These are phyloP conservation scores for Trichophyton equinum DNA, from an alignment of 2,329 filamentous ascomycete species.

Conservation along the genomic window DNA sequence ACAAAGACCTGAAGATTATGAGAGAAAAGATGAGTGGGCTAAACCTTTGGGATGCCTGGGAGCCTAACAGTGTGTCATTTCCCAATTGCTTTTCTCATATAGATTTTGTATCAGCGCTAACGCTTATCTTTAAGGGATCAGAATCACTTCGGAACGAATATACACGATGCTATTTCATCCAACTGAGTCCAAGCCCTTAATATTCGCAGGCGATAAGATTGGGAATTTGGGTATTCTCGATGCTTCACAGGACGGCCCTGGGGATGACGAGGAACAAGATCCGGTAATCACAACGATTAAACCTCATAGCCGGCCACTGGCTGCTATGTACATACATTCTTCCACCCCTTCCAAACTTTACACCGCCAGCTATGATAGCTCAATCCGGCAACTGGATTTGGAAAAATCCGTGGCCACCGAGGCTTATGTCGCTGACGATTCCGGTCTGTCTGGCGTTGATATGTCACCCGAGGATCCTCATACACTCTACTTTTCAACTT, in stretches of 20 bases:
- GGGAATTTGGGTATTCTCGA: constrained; percentile 87
- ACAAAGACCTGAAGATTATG: constrained; percentile 61
- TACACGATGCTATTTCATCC: constrained; percentile 87
- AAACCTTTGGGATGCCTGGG: constrained; percentile 70
- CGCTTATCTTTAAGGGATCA: constrained; percentile 52
- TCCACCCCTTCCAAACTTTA: constrained; percentile 63
- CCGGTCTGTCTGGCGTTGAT: constrained; percentile 74
- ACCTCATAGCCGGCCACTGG: constrained; percentile 77
- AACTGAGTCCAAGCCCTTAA: constrained; percentile 66
- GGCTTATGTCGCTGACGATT: constrained; percentile 68
- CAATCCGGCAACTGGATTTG: constrained; percentile 75
- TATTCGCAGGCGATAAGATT: constrained; percentile 91
- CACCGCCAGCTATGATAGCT: constrained; percentile 84
- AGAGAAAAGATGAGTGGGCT: constrained; percentile 65
- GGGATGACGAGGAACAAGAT: constrained; percentile 54
- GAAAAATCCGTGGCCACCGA: constrained; percentile 67
- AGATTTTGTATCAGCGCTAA: constrained; percentile 4
- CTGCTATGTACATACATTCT: constrained; percentile 66
- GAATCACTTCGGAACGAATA: constrained; percentile 75
- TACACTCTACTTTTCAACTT: constrained; percentile 72
- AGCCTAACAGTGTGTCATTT: constrained; percentile 54
- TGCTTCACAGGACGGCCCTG: constrained; percentile 54
- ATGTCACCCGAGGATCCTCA: constrained; percentile 60
- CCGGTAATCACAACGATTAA: constrained; percentile 84
- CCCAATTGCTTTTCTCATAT: background rate